These are phyloP conservation scores for Phytophthora sojae DNA, from an alignment of 352 stramenopile species.

Conservation along the genomic window DNA sequence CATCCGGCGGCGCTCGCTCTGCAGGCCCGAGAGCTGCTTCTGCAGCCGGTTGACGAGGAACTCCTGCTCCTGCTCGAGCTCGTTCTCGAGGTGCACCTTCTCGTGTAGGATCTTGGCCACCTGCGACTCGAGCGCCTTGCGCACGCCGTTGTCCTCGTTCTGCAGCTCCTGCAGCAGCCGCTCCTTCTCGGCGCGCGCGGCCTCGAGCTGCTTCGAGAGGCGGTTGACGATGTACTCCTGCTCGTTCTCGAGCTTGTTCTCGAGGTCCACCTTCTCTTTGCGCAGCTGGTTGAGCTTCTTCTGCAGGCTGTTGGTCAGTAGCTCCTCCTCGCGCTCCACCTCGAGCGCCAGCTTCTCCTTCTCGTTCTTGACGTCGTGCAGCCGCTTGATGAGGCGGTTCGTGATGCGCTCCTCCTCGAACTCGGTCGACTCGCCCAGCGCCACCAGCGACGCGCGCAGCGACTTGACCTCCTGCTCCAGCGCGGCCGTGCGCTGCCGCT, in stretches of 20 bases:
- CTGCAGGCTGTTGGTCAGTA: slow-evolving; percentile 90
- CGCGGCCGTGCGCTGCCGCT: slow-evolving; percentile 77
- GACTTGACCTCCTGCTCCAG: slow-evolving; percentile 75
- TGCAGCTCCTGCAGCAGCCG: slow-evolving; percentile 72
- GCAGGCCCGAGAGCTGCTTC: slow-evolving; percentile 78
- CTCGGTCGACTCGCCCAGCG: slow-evolving; percentile 85
- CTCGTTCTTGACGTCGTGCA: slow-evolving; percentile 84
- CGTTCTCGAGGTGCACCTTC: slow-evolving; percentile 88
- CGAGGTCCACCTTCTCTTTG: slow-evolving; percentile 91
- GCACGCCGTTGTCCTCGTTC: slow-evolving; percentile 68
- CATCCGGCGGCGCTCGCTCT: slow-evolving; percentile 75
- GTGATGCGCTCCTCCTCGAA: slow-evolving; percentile 87
- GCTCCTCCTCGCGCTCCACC: slow-evolving; percentile 91
- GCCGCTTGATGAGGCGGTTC: slow-evolving; percentile 84
- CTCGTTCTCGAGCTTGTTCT: slow-evolving; percentile 93
- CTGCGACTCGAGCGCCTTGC: slow-evolving; percentile 77
- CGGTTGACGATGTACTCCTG: slow-evolving; percentile 95
- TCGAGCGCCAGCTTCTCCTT: slow-evolving; percentile 91
- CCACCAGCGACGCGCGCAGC: slow-evolving; percentile 74
- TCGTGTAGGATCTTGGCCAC: slow-evolving; percentile 84
- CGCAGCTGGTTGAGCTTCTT: slow-evolving; percentile 91
- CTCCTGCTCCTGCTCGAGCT: slow-evolving; percentile 90
- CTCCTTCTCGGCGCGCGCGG: slow-evolving; percentile 74
- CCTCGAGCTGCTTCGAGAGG: slow-evolving; percentile 85
- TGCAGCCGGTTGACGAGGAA: slow-evolving; percentile 88